Evolutionary conservation across 192 early-diverging fungal species (phyloP).

Genomic region (Spizellomyces sp.): DNA sequence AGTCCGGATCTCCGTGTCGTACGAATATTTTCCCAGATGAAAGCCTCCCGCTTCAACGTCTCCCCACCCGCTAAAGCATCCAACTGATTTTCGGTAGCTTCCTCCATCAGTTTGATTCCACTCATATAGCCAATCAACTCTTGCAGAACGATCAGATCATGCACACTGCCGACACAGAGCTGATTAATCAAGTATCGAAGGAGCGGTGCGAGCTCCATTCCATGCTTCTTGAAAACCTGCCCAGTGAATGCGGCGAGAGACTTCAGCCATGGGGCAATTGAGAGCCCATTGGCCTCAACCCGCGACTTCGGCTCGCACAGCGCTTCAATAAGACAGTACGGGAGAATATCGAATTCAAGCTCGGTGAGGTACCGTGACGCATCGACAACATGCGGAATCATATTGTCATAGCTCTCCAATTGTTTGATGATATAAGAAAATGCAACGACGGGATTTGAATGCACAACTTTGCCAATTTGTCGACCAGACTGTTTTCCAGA

Average conservation of each 20-base stretch:
- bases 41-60: constrained; percentile 56
- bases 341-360: constrained; percentile 75
- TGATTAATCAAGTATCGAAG: constrained; percentile 69
- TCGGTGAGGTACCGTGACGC: constrained; percentile 73
- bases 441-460: constrained; percentile 74
- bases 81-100: constrained; percentile 63
- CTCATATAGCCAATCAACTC: constrained; percentile 74
- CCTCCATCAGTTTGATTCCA: constrained; percentile 64
- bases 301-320: constrained; percentile 61
- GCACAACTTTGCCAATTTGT: constrained; percentile 70
- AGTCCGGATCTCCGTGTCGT: constrained; percentile 52
- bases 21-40: constrained; percentile 50
- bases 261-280: constrained; percentile 64
- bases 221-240: constrained; percentile 64
- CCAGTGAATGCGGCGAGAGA: constrained; percentile 68
- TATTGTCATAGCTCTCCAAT: constrained; percentile 74
- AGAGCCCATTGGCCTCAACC: constrained; percentile 66
- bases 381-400: constrained; percentile 74
- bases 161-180: constrained; percentile 52
- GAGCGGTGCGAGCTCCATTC: constrained; percentile 65
- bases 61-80: constrained; percentile 66
- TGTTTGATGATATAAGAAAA: constrained; percentile 69
- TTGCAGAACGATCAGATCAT: constrained; percentile 68
- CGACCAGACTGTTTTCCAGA: constrained; percentile 73
- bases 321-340: constrained; percentile 67